phyloP scores from a whole-genome alignment of 345 rosid species.

The Euphorbia lathyris region DNA sequence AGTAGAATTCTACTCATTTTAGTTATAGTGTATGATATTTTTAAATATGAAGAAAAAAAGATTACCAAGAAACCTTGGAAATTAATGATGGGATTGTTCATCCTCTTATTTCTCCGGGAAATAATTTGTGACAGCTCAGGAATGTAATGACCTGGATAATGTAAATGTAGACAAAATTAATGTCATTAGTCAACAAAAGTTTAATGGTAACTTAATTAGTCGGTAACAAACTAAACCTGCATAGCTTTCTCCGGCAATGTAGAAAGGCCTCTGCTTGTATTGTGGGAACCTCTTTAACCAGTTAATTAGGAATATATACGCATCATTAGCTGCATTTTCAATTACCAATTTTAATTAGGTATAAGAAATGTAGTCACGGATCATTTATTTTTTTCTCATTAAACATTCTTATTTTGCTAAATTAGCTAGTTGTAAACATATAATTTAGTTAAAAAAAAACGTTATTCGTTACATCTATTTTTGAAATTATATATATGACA shows the following conservation, averaged over 20 bases:
- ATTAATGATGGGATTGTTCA: conserved; percentile 50
- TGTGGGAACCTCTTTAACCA: conserved; percentile 77
- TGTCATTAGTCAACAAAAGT: not conserved
- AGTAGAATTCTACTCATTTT: too few relatives aligned
- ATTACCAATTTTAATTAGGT: too few relatives aligned
- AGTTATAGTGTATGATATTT: not conserved
- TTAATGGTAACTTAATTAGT: not conserved
- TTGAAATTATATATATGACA: too few relatives aligned
- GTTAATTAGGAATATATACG: conserved; percentile 50
- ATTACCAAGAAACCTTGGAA: conserved; percentile 77
- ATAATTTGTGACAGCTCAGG: conserved; percentile 69
- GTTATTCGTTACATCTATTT: too few relatives aligned
- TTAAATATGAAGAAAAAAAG: not conserved
- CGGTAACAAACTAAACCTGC: conserved; percentile 53
- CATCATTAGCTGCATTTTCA: conserved; percentile 57
- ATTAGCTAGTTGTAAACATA: too few relatives aligned
- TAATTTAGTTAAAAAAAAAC: too few relatives aligned
- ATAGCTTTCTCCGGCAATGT: conserved; percentile 92
- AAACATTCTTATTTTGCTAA: too few relatives aligned
- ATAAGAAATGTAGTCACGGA: too few relatives aligned
- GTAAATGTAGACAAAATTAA: not conserved
- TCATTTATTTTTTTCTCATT: too few relatives aligned
- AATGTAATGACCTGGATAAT: conserved; percentile 68
- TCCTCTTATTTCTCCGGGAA: conserved; percentile 42
- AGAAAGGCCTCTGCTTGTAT: conserved; percentile 66